Evolutionary conservation across 2,329 filamentous ascomycete genomes (phyloP), one percentile per base, ranked within the genome.

Genomic region (Lecanicillium sp.): DNA sequence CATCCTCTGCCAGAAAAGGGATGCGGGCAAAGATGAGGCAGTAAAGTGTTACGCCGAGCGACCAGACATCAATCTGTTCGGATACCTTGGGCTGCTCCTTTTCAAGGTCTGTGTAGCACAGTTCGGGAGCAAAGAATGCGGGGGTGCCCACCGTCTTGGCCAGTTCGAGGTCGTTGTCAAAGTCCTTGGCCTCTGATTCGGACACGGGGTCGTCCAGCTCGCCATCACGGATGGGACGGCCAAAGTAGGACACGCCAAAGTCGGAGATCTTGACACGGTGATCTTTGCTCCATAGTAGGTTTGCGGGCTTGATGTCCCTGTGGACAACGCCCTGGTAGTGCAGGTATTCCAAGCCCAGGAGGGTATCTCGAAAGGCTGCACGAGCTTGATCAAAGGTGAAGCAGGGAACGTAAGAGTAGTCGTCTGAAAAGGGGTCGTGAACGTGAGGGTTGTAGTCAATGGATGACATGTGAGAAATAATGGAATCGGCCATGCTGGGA

Each of bases 101-200:
- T 45, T 78, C 80, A 17, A 80, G 62, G 45, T 92, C 88, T 2
- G 86, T 94, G 57, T 89, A 92, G 63, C 92, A 98, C 28, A 98
- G 72, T 59, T 98, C 92, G 4, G 92, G 92, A 2, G 92, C 92
- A 55, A 95, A 98, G 63, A 98, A 98, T 2, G 90, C 92, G 5
- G 92, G 92, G 0, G 92, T 98, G 37, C 92, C 92, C 5, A 96
- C 92, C 2, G 92, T 96, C 68, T 96, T 96, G 43, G 92, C 90
- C n/a, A 98, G 70, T 57, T 96, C 92, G 43, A 94, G 78, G 45
- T 94, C 89, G 56, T 95, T 87, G 50, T 95, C 89, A 42, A 94
- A 79, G 52, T 94, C 86, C 29, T 78, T 80, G 9, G 85, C 84
- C 57, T 95, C 89, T 1, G 82, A 85, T 55, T 94, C 85, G 4